Evolutionary conservation across 192 early-diverging fungal genomes (phyloP), one percentile per base, ranked within the genome.

Genomic region (Endogone sp.): DNA sequence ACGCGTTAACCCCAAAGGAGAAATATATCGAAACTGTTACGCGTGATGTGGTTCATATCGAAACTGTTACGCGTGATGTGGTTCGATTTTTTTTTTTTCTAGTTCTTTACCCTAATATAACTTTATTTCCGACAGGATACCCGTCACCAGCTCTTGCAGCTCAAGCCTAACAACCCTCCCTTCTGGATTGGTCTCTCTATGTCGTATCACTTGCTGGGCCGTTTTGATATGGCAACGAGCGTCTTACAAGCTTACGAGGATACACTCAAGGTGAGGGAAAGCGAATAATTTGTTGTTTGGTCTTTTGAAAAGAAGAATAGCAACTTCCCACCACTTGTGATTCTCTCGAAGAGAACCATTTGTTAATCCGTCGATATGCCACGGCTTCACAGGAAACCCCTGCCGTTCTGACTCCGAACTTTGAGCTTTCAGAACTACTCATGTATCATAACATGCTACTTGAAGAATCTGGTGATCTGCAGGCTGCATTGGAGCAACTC

Each of bases 181-280:
- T 92, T 88, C 76, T 97, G 95, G 95, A 77, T 96, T 29, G 91
- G 92, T 3, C 81, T 96, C 65, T 93, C 94, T 0, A 82, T 94
- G 31, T 86, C 91, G 2, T 94, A 95, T 77, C 93, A 95, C 37
- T 68, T 98, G 68, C 76, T 89, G 8, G 89, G 87, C 31, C 86
- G 90, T 44, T 87, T 86, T 61, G 93, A 95, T 30, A 76, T 80
- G n/a, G 92, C 92, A 2, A 64, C 91, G 68, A 86, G 90, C 63
- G 82, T 92, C 9, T 81, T 98, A 64, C 73, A 77, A 16, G 70
- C 84, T 3, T 90, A 89, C 70, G 89, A 93, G 71, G 88, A 88
- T 9, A 84, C 84, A 27, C 67, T 92, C 61, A 88, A 89, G 83
- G 88, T 88, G 73, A 54, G 67, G 25, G 65, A 54, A 3, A 25